Evolutionary conservation across 371 early-diverging fungal genomes (phyloP).

Genomic region (Sporodiniella umbellata): DNA sequence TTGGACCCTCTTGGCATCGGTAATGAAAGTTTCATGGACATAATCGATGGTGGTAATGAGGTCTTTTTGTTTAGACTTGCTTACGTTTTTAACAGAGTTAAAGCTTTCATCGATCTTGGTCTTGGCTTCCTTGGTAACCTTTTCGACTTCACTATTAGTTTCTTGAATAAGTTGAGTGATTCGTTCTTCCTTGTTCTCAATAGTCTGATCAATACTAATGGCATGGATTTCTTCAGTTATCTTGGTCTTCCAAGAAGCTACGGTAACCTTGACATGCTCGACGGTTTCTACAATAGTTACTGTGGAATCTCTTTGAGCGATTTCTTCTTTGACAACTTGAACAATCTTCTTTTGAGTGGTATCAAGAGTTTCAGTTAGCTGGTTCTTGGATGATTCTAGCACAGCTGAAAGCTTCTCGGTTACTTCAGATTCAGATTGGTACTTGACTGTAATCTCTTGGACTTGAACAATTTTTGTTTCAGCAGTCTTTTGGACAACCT

Average conservation of each 20-base stretch:
- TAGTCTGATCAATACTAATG: slow-evolving; percentile 11
- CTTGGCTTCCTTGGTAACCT: slow-evolving; percentile 13
- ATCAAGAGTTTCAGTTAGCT: slow-evolving; percentile 13
- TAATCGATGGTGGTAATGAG: slow-evolving; percentile 13
- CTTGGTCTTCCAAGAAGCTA: slow-evolving; percentile 15
- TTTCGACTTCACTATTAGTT: slow-evolving; percentile 14
- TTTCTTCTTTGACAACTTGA: slow-evolving; percentile 13
- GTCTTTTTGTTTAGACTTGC: slow-evolving; percentile 19
- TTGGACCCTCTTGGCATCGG: slow-evolving; percentile 19
- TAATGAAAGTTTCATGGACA: slow-evolving; percentile 13
- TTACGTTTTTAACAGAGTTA: slow-evolving; percentile 15
- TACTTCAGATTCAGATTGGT: slow-evolving; percentile 8
- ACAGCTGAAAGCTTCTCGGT: slow-evolving; percentile 17
- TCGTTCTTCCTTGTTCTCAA: slow-evolving; percentile 16
- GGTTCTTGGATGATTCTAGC: slow-evolving; percentile 14
- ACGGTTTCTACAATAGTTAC: slow-evolving; percentile 24
- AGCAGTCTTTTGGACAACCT: slow-evolving; percentile 12
- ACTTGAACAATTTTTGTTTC: slow-evolving; percentile 13
- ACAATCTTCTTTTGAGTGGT: slow-evolving; percentile 9
- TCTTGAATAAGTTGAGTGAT: slow-evolving; percentile 11
- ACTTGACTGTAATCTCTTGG: slow-evolving; percentile 13
- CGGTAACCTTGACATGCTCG: slow-evolving; percentile 20
- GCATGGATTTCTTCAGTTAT: slow-evolving; percentile 13
- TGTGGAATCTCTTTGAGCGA: slow-evolving; percentile 15
- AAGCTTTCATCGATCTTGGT: slow-evolving; percentile 10